Evolutionary conservation across 2,329 filamentous ascomycete species (phyloP).

Genomic region (Fonsecaea multimorphosa): DNA sequence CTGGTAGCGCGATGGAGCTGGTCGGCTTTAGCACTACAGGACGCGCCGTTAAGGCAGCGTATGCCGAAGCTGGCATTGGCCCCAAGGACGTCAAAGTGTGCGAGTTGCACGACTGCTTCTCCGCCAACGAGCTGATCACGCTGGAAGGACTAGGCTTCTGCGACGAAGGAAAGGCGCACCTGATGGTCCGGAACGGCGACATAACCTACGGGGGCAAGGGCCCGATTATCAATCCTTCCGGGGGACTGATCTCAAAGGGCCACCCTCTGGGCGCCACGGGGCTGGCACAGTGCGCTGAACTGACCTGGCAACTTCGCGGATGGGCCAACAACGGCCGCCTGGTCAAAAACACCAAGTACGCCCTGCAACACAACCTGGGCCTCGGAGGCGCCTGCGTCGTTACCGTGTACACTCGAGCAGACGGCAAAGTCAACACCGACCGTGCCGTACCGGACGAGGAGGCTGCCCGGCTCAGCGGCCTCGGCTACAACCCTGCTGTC

Average conservation of each 20-base stretch:
- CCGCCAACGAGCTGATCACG: slow-evolving; percentile 90
- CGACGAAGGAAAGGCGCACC: slow-evolving; percentile 82
- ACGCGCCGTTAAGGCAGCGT: slow-evolving; percentile 70
- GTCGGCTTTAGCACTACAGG: slow-evolving; percentile 87
- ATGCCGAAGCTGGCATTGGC: slow-evolving; percentile 71
- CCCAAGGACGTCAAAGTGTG: slow-evolving; percentile 78
- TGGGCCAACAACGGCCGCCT: slow-evolving; percentile 89
- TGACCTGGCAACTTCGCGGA: slow-evolving; percentile 92
- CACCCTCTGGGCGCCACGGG: slow-evolving; percentile 93
- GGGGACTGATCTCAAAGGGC: slow-evolving; percentile 92
- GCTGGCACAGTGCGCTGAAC: slow-evolving; percentile 89
- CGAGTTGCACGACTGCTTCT: slow-evolving; percentile 97
- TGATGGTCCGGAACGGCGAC: slow-evolving; percentile 82
- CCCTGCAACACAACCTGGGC: slow-evolving; percentile 90
- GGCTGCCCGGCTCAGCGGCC: slow-evolving; percentile 68
- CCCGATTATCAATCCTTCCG: slow-evolving; percentile 86
- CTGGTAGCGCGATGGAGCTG: slow-evolving; percentile 79
- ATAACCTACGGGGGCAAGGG: slow-evolving; percentile 84
- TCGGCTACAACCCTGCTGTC: slow-evolving; percentile 94
- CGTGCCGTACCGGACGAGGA: slow-evolving; percentile 64
- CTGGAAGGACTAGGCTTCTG: slow-evolving; percentile 86
- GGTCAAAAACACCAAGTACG: slow-evolving; percentile 69
- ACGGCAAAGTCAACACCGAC: slow-evolving; percentile 64
- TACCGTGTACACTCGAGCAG: slow-evolving; percentile 84
- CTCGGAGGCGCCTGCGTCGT: slow-evolving; percentile 89